phyloP scores from a whole-genome alignment of 768 basidiomycete species.

The Mycena chlorophos region DNA sequence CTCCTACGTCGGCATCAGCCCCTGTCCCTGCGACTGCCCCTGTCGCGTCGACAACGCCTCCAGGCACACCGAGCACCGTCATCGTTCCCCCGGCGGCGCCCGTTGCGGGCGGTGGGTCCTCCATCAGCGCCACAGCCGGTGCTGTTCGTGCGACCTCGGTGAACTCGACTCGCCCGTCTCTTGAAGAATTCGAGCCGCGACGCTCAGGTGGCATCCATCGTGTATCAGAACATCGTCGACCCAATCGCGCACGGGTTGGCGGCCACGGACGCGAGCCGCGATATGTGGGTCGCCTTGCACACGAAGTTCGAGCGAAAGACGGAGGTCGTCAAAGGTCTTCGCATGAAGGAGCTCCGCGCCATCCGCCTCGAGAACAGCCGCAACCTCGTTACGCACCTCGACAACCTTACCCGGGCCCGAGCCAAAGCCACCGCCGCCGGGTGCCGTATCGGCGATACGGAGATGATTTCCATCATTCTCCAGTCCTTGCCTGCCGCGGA shows the following conservation, averaged over 20 bases:
- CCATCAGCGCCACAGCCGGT: not conserved
- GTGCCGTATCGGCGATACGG: not conserved
- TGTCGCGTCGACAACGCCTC: not conserved
- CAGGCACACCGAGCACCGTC: too few species aligned
- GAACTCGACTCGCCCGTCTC: conserved; percentile 4
- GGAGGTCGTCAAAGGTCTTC: conserved; percentile 1
- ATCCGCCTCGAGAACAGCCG: not conserved
- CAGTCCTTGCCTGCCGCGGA: conserved; percentile 9
- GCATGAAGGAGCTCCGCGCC: not conserved
- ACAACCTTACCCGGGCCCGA: conserved; percentile 1
- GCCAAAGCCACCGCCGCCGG: not conserved
- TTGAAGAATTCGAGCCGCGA: conserved; percentile 14
- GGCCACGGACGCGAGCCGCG: not conserved
- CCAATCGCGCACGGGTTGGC: conserved; percentile 4
- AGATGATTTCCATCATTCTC: conserved; percentile 10
- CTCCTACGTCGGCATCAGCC: not conserved
- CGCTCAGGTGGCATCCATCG: not conserved
- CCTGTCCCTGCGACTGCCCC: not conserved
- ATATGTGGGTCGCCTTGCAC: conserved; percentile 1
- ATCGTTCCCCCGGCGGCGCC: not conserved
- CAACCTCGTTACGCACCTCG: conserved; percentile 9
- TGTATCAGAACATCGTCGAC: conserved; percentile 15
- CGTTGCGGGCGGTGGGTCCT: not conserved
- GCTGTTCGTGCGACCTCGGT: not conserved
- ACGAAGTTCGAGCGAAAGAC: conserved; percentile 8